Evolutionary conservation across 2,329 filamentous ascomycete genomes (phyloP).

Genomic region (Trichoderma afroharzianum): DNA sequence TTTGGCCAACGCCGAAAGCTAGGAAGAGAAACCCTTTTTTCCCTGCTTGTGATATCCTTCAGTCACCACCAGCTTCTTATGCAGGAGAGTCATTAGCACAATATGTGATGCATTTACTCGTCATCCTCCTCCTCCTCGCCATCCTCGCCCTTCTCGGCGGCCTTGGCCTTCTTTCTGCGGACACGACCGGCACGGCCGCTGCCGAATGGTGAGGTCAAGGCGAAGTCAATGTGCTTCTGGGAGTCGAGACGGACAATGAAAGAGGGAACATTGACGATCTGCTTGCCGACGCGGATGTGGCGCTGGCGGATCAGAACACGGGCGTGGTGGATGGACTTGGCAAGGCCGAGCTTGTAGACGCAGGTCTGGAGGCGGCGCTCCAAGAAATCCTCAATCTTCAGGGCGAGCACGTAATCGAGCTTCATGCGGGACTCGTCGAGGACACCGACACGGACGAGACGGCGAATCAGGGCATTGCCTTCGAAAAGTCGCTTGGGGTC

Average conservation of each 20-base stretch:
- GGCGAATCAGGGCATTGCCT: constrained; percentile 99
- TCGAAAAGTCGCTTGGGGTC: constrained; percentile 99
- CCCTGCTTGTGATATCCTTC: constrained; percentile 36
- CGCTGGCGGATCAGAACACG: constrained; percentile 99
- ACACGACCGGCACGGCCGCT: constrained; percentile 96
- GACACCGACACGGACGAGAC: constrained; percentile 99
- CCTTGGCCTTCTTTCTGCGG: constrained; percentile 99
- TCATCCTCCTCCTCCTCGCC: constrained; percentile 86
- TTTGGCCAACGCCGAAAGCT: constrained; percentile 51
- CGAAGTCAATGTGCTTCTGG: constrained; percentile 99
- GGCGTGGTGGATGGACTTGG: constrained; percentile 99
- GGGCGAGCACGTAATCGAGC: constrained; percentile 99
- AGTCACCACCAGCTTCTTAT: constrained; percentile 27
- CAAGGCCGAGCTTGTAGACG: constrained; percentile 99
- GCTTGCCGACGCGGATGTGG: constrained; percentile 99
- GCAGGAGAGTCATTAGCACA: constrained; percentile 30
- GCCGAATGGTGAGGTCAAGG: constrained; percentile 95
- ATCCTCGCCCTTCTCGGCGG: constrained; percentile 79
- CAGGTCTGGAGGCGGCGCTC: constrained; percentile 99
- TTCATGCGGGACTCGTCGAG: constrained; percentile 99
- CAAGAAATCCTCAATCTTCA: constrained; percentile 99
- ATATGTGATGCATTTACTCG: constrained; percentile 49
- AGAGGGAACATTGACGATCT: constrained; percentile 99
- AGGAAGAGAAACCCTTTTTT: constrained; percentile 40
- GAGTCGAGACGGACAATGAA: constrained; percentile 99